Conservation (phyloP, 2,329 filamentous ascomycete species). For the Colletotrichum sp. region DNA sequence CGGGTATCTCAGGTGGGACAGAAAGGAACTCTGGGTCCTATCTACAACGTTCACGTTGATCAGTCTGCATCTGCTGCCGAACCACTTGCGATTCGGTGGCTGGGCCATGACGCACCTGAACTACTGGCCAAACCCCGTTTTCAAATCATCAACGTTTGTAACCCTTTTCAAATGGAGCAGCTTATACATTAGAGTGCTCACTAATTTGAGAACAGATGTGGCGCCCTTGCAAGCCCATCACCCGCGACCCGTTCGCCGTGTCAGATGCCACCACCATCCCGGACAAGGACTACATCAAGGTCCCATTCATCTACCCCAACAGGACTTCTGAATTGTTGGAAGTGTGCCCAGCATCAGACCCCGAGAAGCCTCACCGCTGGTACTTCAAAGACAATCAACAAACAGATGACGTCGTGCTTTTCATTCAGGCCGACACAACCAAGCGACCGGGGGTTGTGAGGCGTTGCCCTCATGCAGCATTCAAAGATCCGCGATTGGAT, state of each 20-base stretch:
- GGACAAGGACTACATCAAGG: not conserved
- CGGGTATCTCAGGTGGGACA: not conserved
- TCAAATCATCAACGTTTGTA: not conserved
- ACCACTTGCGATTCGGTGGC: not conserved
- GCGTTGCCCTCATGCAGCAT: not conserved
- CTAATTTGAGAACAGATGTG: not conserved
- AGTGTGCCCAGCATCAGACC: not conserved
- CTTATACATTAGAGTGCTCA: accelerated
- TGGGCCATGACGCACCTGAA: not conserved
- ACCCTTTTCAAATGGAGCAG: accelerated
- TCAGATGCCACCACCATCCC: not conserved
- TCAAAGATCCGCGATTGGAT: not conserved
- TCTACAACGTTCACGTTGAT: not conserved
- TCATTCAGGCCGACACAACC: not conserved
- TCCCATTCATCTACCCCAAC: not conserved
- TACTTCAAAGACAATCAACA: not conserved
- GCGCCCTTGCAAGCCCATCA: not conserved
- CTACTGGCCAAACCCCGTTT: not conserved
- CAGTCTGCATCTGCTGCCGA: not conserved
- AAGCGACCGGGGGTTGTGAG: not conserved
- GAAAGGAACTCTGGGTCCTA: not conserved
- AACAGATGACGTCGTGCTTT: not conserved
- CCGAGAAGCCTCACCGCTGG: not conserved
- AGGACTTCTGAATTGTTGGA: not conserved
- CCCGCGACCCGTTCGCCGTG: not conserved